Percentiles rank a stretch among this genome's conserved stretches.
Conservation (phyloP, 1,284 basidiomycete species). For the Malassezia slooffiae region DNA sequence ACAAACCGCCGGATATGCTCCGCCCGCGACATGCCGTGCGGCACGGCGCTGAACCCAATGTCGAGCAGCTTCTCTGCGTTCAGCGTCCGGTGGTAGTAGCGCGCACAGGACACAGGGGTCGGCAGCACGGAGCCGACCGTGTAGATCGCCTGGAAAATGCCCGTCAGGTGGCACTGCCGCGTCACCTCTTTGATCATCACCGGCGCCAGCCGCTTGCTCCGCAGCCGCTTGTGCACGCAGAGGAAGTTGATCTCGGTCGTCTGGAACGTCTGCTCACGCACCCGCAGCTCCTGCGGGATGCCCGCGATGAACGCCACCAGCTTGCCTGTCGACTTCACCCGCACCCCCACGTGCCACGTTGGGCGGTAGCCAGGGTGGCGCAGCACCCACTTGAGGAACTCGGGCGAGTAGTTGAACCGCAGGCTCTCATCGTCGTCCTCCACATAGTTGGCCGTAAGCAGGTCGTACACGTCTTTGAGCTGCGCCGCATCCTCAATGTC, state of each 20-base stretch:
- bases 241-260: conserved; percentile 87
- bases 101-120: conserved; percentile 44
- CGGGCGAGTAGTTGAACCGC: conserved; percentile 88
- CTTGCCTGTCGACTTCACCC: conserved; percentile 68
- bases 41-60: conserved; percentile 66
- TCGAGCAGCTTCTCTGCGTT: conserved; percentile 88
- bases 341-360: conserved; percentile 92
- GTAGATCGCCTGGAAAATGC: conserved; percentile 94
- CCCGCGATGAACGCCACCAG: conserved; percentile 98
- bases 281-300: conserved; percentile 55
- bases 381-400: conserved; percentile 90
- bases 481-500: conserved; percentile 65
- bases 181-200: conserved; percentile 98
- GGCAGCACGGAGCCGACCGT: conserved; percentile 54
- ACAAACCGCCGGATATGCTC: conserved; percentile 25
- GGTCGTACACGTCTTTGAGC: conserved; percentile 82
- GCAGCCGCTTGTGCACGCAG: conserved; percentile 93
- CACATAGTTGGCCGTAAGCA: conserved; percentile 86
- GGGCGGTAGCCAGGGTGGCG: conserved; percentile 83
- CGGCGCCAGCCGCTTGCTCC: conserved; percentile 87
- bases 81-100: conserved; percentile 85
- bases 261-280: conserved; percentile 31
- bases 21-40: conserved; percentile 32
- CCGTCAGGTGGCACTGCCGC: conserved; percentile 73
- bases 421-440: conserved; percentile 93